Evolutionary conservation across 257 asterid genomes (phyloP), one percentile per base, ranked within the genome.

Genomic region (Eucommia ulmoides): DNA sequence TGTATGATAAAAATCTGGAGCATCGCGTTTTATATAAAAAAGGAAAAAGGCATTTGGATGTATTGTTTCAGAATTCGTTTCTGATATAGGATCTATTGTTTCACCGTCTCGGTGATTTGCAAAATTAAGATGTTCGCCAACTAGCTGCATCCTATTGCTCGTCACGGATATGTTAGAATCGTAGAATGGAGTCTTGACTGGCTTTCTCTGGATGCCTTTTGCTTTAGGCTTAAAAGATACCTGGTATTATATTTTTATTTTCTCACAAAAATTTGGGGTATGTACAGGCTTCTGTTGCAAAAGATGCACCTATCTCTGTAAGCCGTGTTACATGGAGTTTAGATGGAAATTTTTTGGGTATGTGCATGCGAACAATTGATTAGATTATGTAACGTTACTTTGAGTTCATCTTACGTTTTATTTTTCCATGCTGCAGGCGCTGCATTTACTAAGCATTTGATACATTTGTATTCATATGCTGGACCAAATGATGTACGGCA

Each of bases 301-400:
- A 91, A 72, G 96, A 91, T 35, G 84, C 80, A 55, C 89, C 93
- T 24, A 83, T 83, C 71, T 63, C 95, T 41, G 95, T 86, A 48
- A 81, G 49, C 75, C 80, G 84, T 22, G 96, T 91, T 72, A 76
- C 93, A 6, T 91, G 96, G 95, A 86, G 99, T 66, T 83, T 84
- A 15, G 99, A 91, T 75, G 99, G 99, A 48, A 67, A 78, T 29
- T 85, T 74, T 65, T 77, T 75, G 55, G 99, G 99, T 91, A 74
- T 46, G 68, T 62, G 29, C 24, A 38, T 50, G 33, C 58, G 23
- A 47, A 59, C 17, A 12, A 55, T 53, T 54, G 33, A 50, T 66
- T 19, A 19, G 23, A 3, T 22, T 35, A 23, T 38, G 18, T 18
- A 22, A 54, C 38, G 45, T 33, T 54, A 12, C 57, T 47, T 53